Percentiles rank a stretch among this genome's conserved stretches.
Evolutionary conservation across 768 basidiomycete genomes (phyloP).

Genomic region (Xanthoconium purpureum): DNA sequence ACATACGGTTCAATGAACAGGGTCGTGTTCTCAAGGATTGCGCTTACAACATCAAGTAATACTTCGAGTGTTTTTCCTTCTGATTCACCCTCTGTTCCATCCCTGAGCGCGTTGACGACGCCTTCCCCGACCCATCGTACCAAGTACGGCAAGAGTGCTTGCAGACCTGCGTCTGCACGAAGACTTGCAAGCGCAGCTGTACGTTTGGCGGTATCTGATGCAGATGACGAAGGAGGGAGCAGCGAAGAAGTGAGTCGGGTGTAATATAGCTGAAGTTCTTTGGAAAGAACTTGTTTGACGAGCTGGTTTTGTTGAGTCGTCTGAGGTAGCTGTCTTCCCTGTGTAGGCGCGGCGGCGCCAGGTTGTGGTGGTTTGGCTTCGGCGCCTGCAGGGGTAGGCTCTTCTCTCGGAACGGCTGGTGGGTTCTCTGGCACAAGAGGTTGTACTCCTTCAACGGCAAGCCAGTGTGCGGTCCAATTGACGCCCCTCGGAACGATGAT

Average conservation of each 20-base stretch:
- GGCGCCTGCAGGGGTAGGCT: conserved; percentile 28
- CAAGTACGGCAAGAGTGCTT: conserved; percentile 88
- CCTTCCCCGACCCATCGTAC: conserved; percentile 95
- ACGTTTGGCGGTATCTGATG: conserved; percentile 63
- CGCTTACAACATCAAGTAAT: conserved; percentile 78
- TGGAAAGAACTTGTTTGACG: conserved; percentile 88
- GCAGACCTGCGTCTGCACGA: conserved; percentile 84
- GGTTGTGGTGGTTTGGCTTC: conserved; percentile 31
- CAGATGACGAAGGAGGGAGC: conserved; percentile 35
- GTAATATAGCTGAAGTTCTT: conserved; percentile 94
- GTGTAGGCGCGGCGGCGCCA: conserved; percentile 20
- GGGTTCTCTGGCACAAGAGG: conserved; percentile 96
- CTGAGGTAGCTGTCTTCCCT: conserved; percentile 24
- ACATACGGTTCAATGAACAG: conserved; percentile 97
- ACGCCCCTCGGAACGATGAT: conserved; percentile 77
- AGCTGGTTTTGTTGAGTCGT: conserved; percentile 60
- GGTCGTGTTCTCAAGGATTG: conserved; percentile 80
- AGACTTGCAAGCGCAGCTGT: conserved; percentile 89
- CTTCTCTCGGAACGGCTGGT: conserved; percentile 68
- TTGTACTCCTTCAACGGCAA: conserved; percentile 97
- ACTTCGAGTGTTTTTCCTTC: conserved; percentile 77
- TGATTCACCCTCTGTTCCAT: conserved; percentile 50
- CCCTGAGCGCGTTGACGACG: conserved; percentile 59
- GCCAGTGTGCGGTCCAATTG: conserved; percentile 93
- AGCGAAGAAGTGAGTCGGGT: conserved; percentile 84